Base-by-base conservation (phyloP, 108 stramenopile genomes). In the Skeletonema menzelii region DNA sequence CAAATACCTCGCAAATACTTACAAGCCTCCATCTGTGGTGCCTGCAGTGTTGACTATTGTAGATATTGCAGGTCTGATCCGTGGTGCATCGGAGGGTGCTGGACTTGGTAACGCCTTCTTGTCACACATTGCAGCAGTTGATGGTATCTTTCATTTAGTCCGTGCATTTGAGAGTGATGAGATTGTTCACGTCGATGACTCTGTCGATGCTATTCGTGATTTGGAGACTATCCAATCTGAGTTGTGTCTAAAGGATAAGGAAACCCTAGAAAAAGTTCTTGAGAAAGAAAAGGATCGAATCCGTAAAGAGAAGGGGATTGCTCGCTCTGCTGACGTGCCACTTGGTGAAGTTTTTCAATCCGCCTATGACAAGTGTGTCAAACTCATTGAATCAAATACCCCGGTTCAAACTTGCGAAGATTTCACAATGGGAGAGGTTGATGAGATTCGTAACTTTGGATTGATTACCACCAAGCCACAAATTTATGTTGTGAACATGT, bases 41-140 rank as follows among this genome's bases (percentile, higher is more conserved):
- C 98, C 98, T 0, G 98, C 98, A 13, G 91, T 91, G 19, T 72
- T 99, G 44, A 97, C 95, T 46, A 89, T 99, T 46, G 97, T 96
- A 6, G 99, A 99, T 84, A 99, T 99, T 86, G 99, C 99, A 30
- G 99, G 99, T 42, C 80, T 99, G 57, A 97, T 99, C 69, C 76
- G 82, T 20, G 99, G 99, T 28, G 99, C 99, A 22, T 88, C 95
- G 31, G 98, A 98, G 80, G 99, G 99, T 44, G 97, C 97, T 22
- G 99, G 99, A 27, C 84, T 99, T 4, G 99, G 99, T 34, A 99
- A 99, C 78, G 99, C 98, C 17, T 99, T 99, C 73, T 88, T 99
- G 40, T 89, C 87, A 66, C 97, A 98, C 83, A 98, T 98, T 87
- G 94, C 95, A 24, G 96, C 97, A 22, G 98, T 98, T 37, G 98